phyloP scores from a whole-genome alignment of 768 basidiomycete genomes.

The Leccinum subgranulosum region DNA sequence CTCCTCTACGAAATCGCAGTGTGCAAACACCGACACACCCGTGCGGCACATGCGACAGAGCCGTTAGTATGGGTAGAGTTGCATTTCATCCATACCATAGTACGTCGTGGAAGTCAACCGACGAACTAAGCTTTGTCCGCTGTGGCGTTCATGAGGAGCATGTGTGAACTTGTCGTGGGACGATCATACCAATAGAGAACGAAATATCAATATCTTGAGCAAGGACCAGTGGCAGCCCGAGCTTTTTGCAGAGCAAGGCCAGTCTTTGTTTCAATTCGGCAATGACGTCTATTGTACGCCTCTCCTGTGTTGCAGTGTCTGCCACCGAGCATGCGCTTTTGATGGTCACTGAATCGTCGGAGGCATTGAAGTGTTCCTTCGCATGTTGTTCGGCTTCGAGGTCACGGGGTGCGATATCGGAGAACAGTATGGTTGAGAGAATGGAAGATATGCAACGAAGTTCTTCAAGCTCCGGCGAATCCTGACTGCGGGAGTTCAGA shows the following conservation, averaged over 20 bases:
- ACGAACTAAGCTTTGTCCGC: neutral
- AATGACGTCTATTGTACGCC: slow-evolving; percentile 41
- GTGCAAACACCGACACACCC: neutral
- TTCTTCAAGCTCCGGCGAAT: slow-evolving; percentile 33
- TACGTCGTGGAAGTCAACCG: neutral
- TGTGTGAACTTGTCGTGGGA: neutral
- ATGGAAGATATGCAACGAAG: slow-evolving; percentile 50
- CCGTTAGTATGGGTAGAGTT: neutral
- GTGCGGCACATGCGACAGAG: neutral
- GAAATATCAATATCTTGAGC: neutral
- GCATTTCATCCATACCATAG: neutral
- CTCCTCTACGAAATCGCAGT: neutral
- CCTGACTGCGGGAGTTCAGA: slow-evolving; percentile 35
- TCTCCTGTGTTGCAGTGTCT: slow-evolving; percentile 14
- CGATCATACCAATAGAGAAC: neutral
- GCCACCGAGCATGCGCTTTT: slow-evolving; percentile 38
- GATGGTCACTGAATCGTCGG: slow-evolving; percentile 28
- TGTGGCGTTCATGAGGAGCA: neutral
- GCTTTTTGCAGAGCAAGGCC: slow-evolving; percentile 24
- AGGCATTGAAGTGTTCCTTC: slow-evolving; percentile 51
- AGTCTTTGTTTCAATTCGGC: slow-evolving; percentile 37
- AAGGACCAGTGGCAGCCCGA: slow-evolving; percentile 32
- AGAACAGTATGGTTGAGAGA: slow-evolving; percentile 61
- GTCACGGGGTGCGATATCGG: slow-evolving; percentile 74
- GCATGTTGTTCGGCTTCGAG: slow-evolving; percentile 77